A percentile compares a stretch with the other conserved stretches of the same genome.
Conservation (phyloP, 2,329 filamentous ascomycete species). For the Biscogniauxia sp. region DNA sequence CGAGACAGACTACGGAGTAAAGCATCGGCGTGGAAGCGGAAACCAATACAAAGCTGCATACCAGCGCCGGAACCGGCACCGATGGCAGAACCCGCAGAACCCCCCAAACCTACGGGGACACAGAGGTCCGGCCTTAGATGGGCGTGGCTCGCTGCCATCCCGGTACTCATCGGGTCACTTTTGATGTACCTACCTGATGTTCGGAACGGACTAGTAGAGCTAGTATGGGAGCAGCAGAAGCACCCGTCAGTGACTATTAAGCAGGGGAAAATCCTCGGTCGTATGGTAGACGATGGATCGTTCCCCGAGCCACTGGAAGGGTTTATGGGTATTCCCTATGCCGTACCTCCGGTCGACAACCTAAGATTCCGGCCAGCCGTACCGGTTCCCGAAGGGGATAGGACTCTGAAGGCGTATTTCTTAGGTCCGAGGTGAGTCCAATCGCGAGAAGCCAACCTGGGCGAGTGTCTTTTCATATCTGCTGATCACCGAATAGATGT, state of each 20-base stretch:
- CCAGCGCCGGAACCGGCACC: background rate
- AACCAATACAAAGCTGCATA: background rate
- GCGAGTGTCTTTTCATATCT: background rate
- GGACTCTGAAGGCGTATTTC: constrained; percentile 24
- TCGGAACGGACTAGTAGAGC: background rate
- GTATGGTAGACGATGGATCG: constrained; percentile 29
- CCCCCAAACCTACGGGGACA: background rate
- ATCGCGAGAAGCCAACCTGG: background rate
- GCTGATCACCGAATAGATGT: constrained; percentile 20
- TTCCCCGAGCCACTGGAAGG: constrained; percentile 34
- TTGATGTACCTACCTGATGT: background rate
- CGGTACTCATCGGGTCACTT: background rate
- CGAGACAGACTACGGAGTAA: background rate
- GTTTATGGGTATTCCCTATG: constrained; percentile 49
- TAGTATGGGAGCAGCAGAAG: background rate
- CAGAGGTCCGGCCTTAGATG: background rate
- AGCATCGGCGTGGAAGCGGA: background rate
- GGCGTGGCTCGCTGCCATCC: background rate
- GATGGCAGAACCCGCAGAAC: background rate
- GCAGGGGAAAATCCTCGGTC: constrained; percentile 33
- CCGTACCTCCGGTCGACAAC: constrained; percentile 41
- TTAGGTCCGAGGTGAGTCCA: constrained; percentile 19
- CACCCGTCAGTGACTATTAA: constrained; percentile 25
- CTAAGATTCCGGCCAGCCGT: constrained; percentile 41
- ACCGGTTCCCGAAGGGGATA: constrained; percentile 27